Conservation (phyloP, 2,329 filamentous ascomycete species). For the Epichloe gansuensis region DNA sequence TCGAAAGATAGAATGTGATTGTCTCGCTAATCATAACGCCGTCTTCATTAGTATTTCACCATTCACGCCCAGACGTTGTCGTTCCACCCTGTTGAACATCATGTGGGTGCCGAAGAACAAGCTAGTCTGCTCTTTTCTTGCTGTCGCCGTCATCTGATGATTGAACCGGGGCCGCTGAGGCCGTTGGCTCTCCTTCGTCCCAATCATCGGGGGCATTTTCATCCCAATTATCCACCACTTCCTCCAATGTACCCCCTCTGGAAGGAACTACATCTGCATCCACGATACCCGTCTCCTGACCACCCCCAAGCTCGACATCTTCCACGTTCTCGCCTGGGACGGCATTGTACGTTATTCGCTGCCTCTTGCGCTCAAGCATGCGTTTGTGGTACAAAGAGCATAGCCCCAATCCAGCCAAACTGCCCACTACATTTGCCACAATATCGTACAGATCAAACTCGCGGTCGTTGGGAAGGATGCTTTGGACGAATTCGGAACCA, state of each 20-base stretch:
- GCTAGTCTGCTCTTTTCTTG: slow-evolving; percentile 22
- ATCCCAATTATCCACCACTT: slow-evolving; percentile 88
- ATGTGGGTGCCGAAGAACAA: not conserved
- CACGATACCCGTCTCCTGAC: slow-evolving; percentile 54
- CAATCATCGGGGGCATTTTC: slow-evolving; percentile 57
- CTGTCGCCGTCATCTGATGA: slow-evolving; percentile 17
- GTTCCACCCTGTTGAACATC: not conserved
- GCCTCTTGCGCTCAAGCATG: slow-evolving; percentile 79
- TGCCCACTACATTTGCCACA: slow-evolving; percentile 74
- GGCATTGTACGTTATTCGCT: slow-evolving; percentile 57
- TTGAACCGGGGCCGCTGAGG: slow-evolving; percentile 9
- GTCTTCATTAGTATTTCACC: not conserved
- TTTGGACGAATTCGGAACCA: slow-evolving; percentile 65
- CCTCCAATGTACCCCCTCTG: slow-evolving; percentile 42
- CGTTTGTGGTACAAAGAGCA: slow-evolving; percentile 90
- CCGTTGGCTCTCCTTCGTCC: slow-evolving; percentile 33
- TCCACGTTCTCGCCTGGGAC: slow-evolving; percentile 50
- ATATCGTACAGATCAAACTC: slow-evolving; percentile 72
- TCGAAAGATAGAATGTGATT: not conserved
- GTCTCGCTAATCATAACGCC: not conserved
- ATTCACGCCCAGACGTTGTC: not conserved
- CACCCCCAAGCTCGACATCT: slow-evolving; percentile 68
- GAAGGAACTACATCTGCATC: slow-evolving; percentile 15
- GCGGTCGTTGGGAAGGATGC: slow-evolving; percentile 59
- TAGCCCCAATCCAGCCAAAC: slow-evolving; percentile 54